Base-by-base conservation (phyloP, 495 filamentous ascomycete species). In the Mycothermus thermophilus region DNA sequence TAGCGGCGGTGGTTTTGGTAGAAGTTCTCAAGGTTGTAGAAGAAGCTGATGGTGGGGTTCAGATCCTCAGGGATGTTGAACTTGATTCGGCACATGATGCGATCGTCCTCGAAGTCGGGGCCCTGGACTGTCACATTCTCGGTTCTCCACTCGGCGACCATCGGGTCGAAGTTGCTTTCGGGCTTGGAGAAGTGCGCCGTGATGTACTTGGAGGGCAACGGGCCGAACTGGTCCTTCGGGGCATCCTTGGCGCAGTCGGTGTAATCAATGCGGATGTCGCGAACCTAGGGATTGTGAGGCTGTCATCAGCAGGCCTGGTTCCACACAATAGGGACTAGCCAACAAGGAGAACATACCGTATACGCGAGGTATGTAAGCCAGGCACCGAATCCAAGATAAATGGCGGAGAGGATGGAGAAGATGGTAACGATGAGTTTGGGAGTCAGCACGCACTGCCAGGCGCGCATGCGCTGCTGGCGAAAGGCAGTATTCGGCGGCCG, bases 1-100 rank as follows among this genome's bases (percentile, higher is more conserved):
- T 99, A 99, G 56, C 88, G 79, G 37, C 90, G 79, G 52, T 99
- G 90, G 55, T 99, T 99, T 55, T 99, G 90, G 63, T 96, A 99
- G 64, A 99, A 99, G 58, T 99, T 93, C 27, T 84, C 86, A 26
- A 99, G 74, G 34, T 80, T 79, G 58, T 99, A 99, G 61, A 94
- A 96, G 54, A 94, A 69, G 43, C 82, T 69, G 17, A 96, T 77
- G 3, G 87, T 86, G 0, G 88, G 73, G 8, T 66, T 63, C 46
- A 99, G 70, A 17, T 72, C 59, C 37, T 90, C 71, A 6, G 84
- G 84, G 19, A 96, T 75, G 18, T 71, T 62, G 60, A 95, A 93
- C 22, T 66, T 55, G 7, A 99, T 51, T 1, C 59, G 63, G 69
- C 90, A 99, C 5, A 51, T 37, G 25, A 35, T 25, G 8, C 42